A percentile compares a stretch with the other conserved stretches of the same genome.
Evolutionary conservation across 805 yeast species (phyloP).

Genomic region (Candida hungchunana): DNA sequence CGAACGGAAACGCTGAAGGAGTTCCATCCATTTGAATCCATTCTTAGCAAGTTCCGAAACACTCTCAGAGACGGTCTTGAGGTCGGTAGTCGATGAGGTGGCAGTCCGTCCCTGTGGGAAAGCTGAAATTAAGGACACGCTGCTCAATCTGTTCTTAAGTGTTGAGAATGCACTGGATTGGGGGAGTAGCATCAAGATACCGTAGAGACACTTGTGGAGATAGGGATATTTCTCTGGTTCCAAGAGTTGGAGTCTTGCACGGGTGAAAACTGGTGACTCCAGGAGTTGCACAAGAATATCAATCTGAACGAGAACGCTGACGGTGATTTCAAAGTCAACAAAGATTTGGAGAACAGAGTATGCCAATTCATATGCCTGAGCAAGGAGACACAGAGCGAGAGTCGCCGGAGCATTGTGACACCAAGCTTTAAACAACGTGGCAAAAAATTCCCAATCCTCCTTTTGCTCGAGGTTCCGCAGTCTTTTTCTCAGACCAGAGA

Average conservation of each 20-base stretch:
- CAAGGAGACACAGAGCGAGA: constrained; percentile 74
- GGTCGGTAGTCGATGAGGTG: constrained; percentile 6
- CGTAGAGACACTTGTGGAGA: constrained; percentile 83
- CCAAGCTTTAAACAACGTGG: constrained; percentile 83
- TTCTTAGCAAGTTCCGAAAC: constrained; percentile 18
- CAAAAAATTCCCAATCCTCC: constrained; percentile 67
- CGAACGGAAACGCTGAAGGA: constrained; percentile 44
- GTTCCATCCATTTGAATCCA: constrained; percentile 35
- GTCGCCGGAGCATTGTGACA: constrained; percentile 88
- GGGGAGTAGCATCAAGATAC: constrained; percentile 88
- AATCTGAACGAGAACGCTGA: constrained; percentile 76
- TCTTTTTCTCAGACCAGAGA: constrained; percentile 62
- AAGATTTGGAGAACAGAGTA: constrained; percentile 76
- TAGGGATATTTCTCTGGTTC: constrained; percentile 82
- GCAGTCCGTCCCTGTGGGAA: constrained; percentile 10
- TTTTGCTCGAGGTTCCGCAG: constrained; percentile 56
- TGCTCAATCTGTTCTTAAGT: constrained; percentile 65
- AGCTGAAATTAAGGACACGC: constrained; percentile 36
- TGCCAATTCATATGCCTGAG: constrained; percentile 86
- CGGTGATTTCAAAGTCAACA: constrained; percentile 76
- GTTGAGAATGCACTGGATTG: constrained; percentile 89
- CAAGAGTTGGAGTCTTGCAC: constrained; percentile 78
- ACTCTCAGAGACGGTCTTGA: constrained; percentile 9
- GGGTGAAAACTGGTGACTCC: constrained; percentile 90
- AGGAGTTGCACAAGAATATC: constrained; percentile 86